Evolutionary conservation across 805 yeast genomes (phyloP).

Genomic region (Millerozyma miso): DNA sequence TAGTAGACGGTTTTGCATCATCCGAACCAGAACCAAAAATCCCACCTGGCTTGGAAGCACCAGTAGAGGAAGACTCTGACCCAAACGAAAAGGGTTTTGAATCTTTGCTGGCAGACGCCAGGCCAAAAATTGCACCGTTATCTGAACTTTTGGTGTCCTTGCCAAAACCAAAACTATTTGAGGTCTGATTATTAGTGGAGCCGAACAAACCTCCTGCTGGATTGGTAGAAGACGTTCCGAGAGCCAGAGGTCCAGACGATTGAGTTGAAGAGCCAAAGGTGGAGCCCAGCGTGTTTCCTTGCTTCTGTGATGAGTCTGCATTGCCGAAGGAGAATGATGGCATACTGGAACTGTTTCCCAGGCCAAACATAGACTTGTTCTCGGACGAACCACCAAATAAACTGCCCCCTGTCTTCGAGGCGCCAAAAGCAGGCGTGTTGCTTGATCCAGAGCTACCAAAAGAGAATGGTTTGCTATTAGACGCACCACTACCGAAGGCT

Average conservation of each 20-base stretch:
- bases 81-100: neutral
- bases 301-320: neutral
- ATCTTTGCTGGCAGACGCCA: slow-evolving; percentile 9
- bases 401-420: neutral
- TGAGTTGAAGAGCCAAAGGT: neutral
- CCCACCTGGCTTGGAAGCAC: slow-evolving; percentile 10
- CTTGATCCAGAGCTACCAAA: neutral
- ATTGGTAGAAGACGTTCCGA: neutral
- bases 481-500: neutral
- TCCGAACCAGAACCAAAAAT: slow-evolving; percentile 12
- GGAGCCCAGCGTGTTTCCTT: neutral
- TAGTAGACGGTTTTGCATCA: slow-evolving; percentile 4
- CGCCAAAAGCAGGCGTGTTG: neutral
- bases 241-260: neutral
- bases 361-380: neutral
- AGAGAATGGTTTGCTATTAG: neutral
- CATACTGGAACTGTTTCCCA: neutral
- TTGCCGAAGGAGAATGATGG: slow-evolving; percentile 7
- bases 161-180: neutral
- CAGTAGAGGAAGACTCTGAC: slow-evolving; percentile 3
- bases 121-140: slow-evolving; percentile 2
- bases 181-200: slow-evolving; percentile 2
- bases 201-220: slow-evolving; percentile 12
- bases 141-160: neutral
- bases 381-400: neutral